A percentile compares a stretch with the other conserved stretches of the same genome.
phyloP scores from a whole-genome alignment of 2,329 filamentous ascomycete species.

The Neonectria faginata region DNA sequence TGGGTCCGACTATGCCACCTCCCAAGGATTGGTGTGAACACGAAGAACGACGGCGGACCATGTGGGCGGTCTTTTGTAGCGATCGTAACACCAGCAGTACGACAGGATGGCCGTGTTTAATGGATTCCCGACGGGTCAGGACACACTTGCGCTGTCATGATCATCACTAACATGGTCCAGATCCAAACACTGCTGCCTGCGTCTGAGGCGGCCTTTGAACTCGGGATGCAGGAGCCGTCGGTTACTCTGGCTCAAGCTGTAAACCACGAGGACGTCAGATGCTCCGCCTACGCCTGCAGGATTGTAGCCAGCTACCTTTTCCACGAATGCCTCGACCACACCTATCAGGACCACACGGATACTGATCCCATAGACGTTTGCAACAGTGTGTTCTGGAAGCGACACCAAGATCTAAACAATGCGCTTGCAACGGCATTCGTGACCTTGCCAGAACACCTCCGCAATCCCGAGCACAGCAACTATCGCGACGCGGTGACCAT shows the following conservation, averaged over 20 bases:
- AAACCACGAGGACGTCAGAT: constrained; percentile 56
- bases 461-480: constrained; percentile 73
- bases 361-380: constrained; percentile 62
- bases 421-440: constrained; percentile 79
- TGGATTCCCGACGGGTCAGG: constrained; percentile 74
- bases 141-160: neutral
- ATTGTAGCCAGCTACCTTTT: constrained; percentile 80
- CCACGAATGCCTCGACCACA: constrained; percentile 79
- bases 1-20: constrained; percentile 78
- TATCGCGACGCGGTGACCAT: constrained; percentile 79
- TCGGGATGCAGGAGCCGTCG: constrained; percentile 70
- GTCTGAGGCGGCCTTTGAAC: constrained; percentile 78
- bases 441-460: constrained; percentile 76
- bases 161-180: constrained; percentile 47
- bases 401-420: constrained; percentile 82
- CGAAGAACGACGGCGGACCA: constrained; percentile 79
- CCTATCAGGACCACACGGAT: constrained; percentile 71
- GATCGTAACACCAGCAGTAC: constrained; percentile 87
- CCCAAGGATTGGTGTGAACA: constrained; percentile 81
- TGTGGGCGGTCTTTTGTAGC: constrained; percentile 83
- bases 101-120: constrained; percentile 85
- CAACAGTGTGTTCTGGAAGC: constrained; percentile 76
- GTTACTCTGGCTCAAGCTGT: constrained; percentile 71
- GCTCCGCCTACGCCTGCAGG: constrained; percentile 77
- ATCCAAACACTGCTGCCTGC: constrained; percentile 80